Base-by-base conservation (phyloP, 208 protist genomes). In the Wallacemonas collosoma region DNA sequence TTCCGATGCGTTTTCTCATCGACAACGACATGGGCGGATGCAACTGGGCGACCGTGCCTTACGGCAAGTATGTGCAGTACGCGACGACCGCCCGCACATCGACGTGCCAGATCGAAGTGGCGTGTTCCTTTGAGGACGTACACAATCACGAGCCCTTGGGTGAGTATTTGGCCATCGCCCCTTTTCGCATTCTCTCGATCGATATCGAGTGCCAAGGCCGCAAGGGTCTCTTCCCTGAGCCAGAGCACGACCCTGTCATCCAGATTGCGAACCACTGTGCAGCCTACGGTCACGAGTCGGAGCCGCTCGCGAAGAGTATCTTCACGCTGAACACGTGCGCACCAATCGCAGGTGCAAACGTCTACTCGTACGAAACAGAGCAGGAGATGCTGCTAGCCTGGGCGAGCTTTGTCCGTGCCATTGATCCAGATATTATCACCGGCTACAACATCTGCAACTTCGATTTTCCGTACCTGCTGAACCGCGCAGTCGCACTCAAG, bases 381-480 rank as follows among this genome's bases (percentile, higher is more conserved):
- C 69, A 80, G 26, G 91, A 99, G 47, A 89, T 99, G 90, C 83
- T 99, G 39, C 45, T 93, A 26, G 93, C 90, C 7, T 99, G 90
- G 89, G 89, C 80, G 54, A 81, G 84, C 48, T 98, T 97, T 73
- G 38, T 97, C 45, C 89, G 89, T 38, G 70, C 72, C 1, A 67
- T 96, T 38, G 99, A 98, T 72, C 97, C 97, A 15, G 97, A 99
- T 77, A 82, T 99, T 38, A 75, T 99, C 14, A 99, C 97, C 4
- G 99, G 99, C 38, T 99, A 99, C 89, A 99, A 99, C 88, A 99
- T 99, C 66, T 88, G 91, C 74, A 99, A 99, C 74, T 99, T 99
- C 81, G 99, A 99, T 88, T 89, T 99, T 48, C 97, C 98, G 0
- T 99, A 99, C 77, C 73, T 99, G 6, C 86, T 99, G 17, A 93